These are phyloP conservation scores for Chondrus crispus DNA, from an alignment of 23 red algal species.

Conservation along the genomic window DNA sequence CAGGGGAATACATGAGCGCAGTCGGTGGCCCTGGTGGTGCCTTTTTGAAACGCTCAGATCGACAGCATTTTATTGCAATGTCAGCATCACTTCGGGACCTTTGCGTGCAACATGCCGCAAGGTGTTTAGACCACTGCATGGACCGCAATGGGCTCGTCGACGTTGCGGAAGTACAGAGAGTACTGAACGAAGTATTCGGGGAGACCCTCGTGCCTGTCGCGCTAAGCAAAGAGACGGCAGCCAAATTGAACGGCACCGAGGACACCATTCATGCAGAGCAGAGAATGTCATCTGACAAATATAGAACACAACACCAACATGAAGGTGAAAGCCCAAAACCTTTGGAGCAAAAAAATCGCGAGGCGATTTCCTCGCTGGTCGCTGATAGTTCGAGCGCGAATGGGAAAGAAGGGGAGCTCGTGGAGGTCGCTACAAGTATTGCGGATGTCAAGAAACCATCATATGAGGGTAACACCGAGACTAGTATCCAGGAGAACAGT, in stretches of 20 bases:
- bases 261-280: not conserved
- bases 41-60: slow-evolving; percentile 67
- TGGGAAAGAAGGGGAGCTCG: no score
- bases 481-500: no score
- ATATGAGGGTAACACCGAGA: no score
- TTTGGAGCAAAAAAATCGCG: no score
- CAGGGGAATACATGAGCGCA: slow-evolving; percentile 53
- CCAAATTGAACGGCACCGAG: not conserved
- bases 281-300: no score
- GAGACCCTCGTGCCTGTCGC: slow-evolving; percentile 21
- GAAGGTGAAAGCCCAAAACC: no score
- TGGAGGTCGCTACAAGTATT: no score
- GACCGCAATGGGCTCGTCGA: slow-evolving; percentile 24
- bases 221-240: not conserved
- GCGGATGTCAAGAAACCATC: no score
- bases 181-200: slow-evolving; percentile 30
- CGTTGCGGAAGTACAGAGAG: slow-evolving; percentile 20
- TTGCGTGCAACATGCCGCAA: slow-evolving; percentile 29
- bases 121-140: slow-evolving; percentile 59
- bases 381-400: no score
- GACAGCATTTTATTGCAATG: slow-evolving; percentile 58
- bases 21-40: slow-evolving; percentile 65
- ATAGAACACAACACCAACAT: no score
- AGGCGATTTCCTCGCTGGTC: no score
- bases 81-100: slow-evolving; percentile 35